Base-by-base conservation (phyloP, 2,329 filamentous ascomycete species). In the Cylindrodendrum hubeiense region DNA sequence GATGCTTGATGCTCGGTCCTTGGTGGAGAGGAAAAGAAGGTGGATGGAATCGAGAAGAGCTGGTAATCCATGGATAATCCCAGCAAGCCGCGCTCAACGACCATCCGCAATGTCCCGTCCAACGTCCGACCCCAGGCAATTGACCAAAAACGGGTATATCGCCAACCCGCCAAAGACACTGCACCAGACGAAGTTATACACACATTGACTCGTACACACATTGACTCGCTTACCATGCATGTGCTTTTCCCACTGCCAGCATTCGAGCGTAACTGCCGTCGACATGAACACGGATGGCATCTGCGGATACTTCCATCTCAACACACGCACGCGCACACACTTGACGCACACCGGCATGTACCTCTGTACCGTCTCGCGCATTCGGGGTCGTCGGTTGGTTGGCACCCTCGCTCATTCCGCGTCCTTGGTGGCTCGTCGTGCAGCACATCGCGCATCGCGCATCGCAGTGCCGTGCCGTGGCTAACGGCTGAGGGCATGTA, bases 391-490 rank as follows among this genome's bases (percentile, higher is more conserved):
- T 51, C 55, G 46, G 53, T 67, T 66, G 57, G 67, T 54, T 50
- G 54, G 60, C 46, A 57, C 51, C 44, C 26, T 64, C 54, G 53
- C 60, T 65, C 41, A 53, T 67, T 59, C 61, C 63, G 61, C 63
- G 57, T 28, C 59, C 63, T 71, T 68, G 64, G 63, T 62, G 66
- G 54, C 61, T 67, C 64, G 44, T 55, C 61, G 68, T 64, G 71
- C 68, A 69, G 64, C 54, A 54, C 60, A 59, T 58, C 47, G 41
- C 53, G 61, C 64, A 63, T 60, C 56, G 46, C 67, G 57, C 67
- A 65, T 74, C 63, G 47, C 65, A 64, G 63, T 71, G 70, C 69
- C 68, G 72, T 65, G 60, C 63, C 60, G 63, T 67, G 60, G 64
- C 69, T 61, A 67, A 66, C 63, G 66, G 52, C 57, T 58, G 56